Evolutionary conservation across 495 filamentous ascomycete genomes (phyloP).

Genomic region (Hypoxylon subgilvum): DNA sequence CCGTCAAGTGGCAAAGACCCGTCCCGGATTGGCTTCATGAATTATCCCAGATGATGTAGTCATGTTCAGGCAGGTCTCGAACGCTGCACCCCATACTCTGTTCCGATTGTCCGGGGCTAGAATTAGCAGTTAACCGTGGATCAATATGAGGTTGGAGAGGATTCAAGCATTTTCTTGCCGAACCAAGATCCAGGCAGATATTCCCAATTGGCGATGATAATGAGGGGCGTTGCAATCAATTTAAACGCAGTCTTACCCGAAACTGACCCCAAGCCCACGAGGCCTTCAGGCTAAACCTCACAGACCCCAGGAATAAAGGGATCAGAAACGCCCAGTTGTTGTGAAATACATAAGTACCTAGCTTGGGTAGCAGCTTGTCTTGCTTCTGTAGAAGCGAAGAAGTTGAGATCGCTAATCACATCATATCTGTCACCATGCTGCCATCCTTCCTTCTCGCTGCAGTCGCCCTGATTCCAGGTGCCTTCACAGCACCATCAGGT

Average conservation of each 20-base stretch:
- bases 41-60: too few species aligned
- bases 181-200: constrained; percentile 4
- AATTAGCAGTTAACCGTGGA: background rate
- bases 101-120: constrained; percentile 33
- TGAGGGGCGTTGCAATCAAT: constrained; percentile 33
- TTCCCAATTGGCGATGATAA: constrained; percentile 34
- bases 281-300: constrained; percentile 42
- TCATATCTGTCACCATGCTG: constrained; percentile 44
- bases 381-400: background rate
- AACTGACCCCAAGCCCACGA: constrained; percentile 33
- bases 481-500: constrained; percentile 47
- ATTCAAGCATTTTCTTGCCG: background rate
- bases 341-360: constrained; percentile 24
- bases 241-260: constrained; percentile 27
- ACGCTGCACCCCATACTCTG: constrained; percentile 27
- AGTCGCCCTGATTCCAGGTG: constrained; percentile 41
- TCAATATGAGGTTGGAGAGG: background rate
- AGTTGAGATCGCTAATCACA: constrained; percentile 3
- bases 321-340: background rate
- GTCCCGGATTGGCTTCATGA: too few species aligned
- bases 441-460: constrained; percentile 49
- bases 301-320: background rate
- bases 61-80: constrained; percentile 15
- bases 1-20: background rate
- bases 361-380: too few species aligned